Base-by-base conservation (phyloP, 306 rosid genomes). In the Prunus mongolica region DNA sequence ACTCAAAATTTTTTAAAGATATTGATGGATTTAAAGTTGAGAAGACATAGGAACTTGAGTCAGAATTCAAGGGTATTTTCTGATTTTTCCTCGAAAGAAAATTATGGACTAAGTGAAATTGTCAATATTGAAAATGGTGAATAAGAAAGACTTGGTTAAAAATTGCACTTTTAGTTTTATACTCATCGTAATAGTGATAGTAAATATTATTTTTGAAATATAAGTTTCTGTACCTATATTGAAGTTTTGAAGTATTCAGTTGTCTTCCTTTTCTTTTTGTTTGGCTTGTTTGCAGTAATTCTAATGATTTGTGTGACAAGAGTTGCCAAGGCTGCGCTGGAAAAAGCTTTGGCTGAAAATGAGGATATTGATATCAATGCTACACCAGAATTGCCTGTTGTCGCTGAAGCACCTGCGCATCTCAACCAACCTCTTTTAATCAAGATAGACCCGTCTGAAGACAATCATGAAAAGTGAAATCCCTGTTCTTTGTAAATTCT, bases 311-410 rank as follows among this genome's bases (percentile, higher is more conserved):
- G 91, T 52, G 90, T 92, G 28, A 95, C 96, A 14, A 92, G 74
- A 88, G 90, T 92, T 54, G 97, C 97, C 75, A 92, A 87, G 91
- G 75, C 87, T 12, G 88, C 99, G 54, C 84, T 92, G 76, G 96
- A 92, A n/a, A 87, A 88, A 75, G 96, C 99, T 73, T 85, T 95
- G 87, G 91, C 92, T 22, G 99, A 90, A 86, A 85, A 47, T 27
- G 82, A 68, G 72, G 85, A 85, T 70, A 83, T 77, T 64, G 90
- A 89, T 22, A 52, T 80, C 52, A 14, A 67, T 62, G 70, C 66
- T 51, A 80, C 86, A 9, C 74, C 91, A 0, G 89, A 83, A 52
- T 72, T 80, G 18, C 86, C 91, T 28, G 49, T 82, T 71, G 81
- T 75, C 46, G 79, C 79, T 8, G 96, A 86, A 72, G 69, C 83